Percentiles rank a stretch among this genome's conserved stretches.
phyloP scores from a whole-genome alignment of 2,329 filamentous ascomycete genomes.

The Piedraia hortae region DNA sequence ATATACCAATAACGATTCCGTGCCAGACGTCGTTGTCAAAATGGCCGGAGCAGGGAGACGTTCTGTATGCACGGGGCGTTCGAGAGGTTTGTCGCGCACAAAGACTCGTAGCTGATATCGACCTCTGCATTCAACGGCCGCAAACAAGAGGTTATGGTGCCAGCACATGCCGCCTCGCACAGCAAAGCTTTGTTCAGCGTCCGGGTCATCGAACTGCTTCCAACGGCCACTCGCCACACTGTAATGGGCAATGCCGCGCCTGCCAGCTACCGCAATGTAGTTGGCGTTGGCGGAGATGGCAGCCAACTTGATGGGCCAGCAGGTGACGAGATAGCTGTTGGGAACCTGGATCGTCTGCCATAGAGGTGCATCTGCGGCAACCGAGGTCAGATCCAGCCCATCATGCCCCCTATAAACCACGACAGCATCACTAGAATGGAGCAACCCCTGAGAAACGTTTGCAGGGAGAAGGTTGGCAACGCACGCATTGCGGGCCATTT shows the following conservation, averaged over 20 bases:
- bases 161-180: slow-evolving; percentile 94
- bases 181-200: slow-evolving; percentile 67
- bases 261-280: slow-evolving; percentile 88
- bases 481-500: slow-evolving; percentile 84
- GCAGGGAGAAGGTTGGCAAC: slow-evolving; percentile 76
- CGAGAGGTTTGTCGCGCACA: slow-evolving; percentile 58
- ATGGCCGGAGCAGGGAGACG: slow-evolving; percentile 65
- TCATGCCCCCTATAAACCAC: slow-evolving; percentile 90
- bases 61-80: slow-evolving; percentile 50
- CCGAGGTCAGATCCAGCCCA: slow-evolving; percentile 63
- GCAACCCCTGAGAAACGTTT: slow-evolving; percentile 65
- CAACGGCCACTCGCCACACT: slow-evolving; percentile 81
- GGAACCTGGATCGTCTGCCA: slow-evolving; percentile 87
- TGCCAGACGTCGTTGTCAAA: slow-evolving; percentile 62
- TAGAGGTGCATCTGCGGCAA: slow-evolving; percentile 74
- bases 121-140: slow-evolving; percentile 64
- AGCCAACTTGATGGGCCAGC: slow-evolving; percentile 76
- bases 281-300: slow-evolving; percentile 77
- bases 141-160: slow-evolving; percentile 87
- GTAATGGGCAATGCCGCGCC: slow-evolving; percentile 78
- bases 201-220: slow-evolving; percentile 71
- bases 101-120: slow-evolving; percentile 66
- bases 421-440: slow-evolving; percentile 67
- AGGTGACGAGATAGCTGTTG: slow-evolving; percentile 55
- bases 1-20: slow-evolving; percentile 86